phyloP scores from a whole-genome alignment of 2,329 filamentous ascomycete species.

The Cordyceps pruinosa region DNA sequence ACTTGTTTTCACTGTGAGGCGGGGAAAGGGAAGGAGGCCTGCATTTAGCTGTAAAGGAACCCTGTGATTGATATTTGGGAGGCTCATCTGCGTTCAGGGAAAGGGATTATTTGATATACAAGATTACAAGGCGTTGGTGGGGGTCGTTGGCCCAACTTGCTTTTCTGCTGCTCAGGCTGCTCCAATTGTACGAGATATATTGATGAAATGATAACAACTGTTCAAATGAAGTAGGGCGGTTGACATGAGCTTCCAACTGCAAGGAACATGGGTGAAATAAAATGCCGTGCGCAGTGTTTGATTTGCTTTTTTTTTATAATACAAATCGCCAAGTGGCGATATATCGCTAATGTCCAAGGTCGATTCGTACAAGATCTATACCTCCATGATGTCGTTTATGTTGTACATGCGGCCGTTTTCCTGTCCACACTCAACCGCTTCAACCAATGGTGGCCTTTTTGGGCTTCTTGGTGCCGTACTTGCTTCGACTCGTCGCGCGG shows the following conservation, averaged over 20 bases:
- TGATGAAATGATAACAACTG: background rate
- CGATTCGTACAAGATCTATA: conserved; percentile 5
- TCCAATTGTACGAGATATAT: background rate
- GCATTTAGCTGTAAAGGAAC: background rate
- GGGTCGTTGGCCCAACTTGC: background rate
- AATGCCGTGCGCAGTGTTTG: background rate
- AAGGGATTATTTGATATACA: background rate
- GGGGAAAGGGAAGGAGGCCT: background rate
- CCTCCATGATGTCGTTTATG: background rate
- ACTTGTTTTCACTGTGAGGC: background rate
- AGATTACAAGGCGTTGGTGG: conserved; percentile 7
- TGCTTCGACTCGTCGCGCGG: conserved; percentile 78
- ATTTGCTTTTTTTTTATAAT: conserved; percentile 7
- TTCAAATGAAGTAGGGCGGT: too few species aligned
- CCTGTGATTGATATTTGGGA: background rate
- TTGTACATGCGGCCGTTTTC: background rate
- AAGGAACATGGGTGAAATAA: background rate
- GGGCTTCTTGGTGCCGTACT: conserved; percentile 98
- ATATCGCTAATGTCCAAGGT: conserved; percentile 8
- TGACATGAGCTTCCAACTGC: background rate
- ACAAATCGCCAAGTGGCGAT: conserved; percentile 5
- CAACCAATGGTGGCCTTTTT: conserved; percentile 64
- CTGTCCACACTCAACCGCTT: background rate
- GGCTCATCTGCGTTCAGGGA: background rate
- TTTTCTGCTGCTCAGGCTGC: background rate